These are phyloP conservation scores for Musa schizocarpa DNA, from an alignment of 176 grass and related monocot genomes.

Conservation along the genomic window DNA sequence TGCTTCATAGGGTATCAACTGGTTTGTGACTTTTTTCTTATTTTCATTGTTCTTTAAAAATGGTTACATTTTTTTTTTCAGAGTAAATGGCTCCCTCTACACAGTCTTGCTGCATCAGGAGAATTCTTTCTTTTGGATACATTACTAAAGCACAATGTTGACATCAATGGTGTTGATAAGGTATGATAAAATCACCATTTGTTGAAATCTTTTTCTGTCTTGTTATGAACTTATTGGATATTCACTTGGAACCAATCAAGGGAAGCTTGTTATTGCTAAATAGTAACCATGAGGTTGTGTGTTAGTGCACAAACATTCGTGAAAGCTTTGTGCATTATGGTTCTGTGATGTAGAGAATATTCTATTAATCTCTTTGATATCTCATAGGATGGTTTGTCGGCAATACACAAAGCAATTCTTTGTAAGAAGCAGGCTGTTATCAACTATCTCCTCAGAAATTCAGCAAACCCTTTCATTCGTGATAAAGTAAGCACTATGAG, in stretches of 20 bases:
- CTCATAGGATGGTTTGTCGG: conserved; percentile 57
- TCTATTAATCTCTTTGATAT: not conserved
- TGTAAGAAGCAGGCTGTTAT: conserved; percentile 87
- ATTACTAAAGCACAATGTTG: conserved; percentile 57
- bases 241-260: too few species aligned
- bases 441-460: conserved; percentile 88
- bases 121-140: conserved; percentile 84
- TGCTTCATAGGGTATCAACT: not conserved
- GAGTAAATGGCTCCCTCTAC: conserved; percentile 83
- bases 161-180: conserved; percentile 88
- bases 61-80: conserved; percentile 27
- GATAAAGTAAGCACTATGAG: conserved; percentile 52
- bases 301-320: conserved; percentile 1
- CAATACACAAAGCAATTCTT: conserved; percentile 84
- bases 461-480: conserved; percentile 76
- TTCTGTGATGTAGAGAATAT: not conserved
- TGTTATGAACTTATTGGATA: not conserved
- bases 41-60: conserved; percentile 5
- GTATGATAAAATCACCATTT: conserved; percentile 14
- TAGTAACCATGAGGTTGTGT: not conserved
- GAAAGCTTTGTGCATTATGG: not conserved
- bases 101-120: conserved; percentile 77
- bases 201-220: not conserved
- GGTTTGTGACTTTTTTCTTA: not conserved
- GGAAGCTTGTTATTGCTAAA: too few species aligned